Evolutionary conservation across 495 filamentous ascomycete genomes (phyloP), one percentile per base, ranked within the genome.

Genomic region (Aspergillus sclerotiicarbonarius): DNA sequence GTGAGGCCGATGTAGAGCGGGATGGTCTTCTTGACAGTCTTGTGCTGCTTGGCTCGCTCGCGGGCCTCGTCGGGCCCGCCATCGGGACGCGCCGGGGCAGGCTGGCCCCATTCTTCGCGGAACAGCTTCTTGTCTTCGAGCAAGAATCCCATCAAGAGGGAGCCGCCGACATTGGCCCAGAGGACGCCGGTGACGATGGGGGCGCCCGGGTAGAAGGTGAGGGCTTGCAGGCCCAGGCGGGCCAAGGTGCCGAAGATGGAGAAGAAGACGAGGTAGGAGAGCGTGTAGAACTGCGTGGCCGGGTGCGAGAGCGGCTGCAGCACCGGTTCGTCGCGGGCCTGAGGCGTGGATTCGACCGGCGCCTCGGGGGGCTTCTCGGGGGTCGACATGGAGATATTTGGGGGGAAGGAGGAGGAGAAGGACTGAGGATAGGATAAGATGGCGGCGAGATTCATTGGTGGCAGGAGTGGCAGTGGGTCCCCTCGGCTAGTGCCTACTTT

Each of bases 131-230:
- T 77, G 65, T 96, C 92, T 74, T 96, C 89, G 19, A 82, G 70
- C 13, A 98, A 75, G 67, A 96, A 95, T 18, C 94, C 93, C 83
- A 98, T 87, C 46, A 96, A 56, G 0, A 96, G 62, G 55, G 86
- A 86, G 9, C 94, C 94, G n/a, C 74, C 82, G 58, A 96, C 87
- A 63, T 98, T 96, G 45, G 93, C 88, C 94, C 94, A 98, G 31
- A 96, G 72, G 4, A 91, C 86, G 43, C 84, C 76, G 32, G 87
- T 90, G 4, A 85, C 74, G 29, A 92, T 75, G 5, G 92, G 92
- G 0, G 89, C 83, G 19, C 88, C 88, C 9, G 87, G 83, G 72
- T 96, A 97, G 56, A 82, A 83, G 4, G 91, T 93, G 25, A 98
- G 73, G 46, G 88, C 84, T 65, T 92, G 85, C 2, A 97, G 74